phyloP scores from a whole-genome alignment of 345 rosid genomes.

The Eucalyptus polybractea region DNA sequence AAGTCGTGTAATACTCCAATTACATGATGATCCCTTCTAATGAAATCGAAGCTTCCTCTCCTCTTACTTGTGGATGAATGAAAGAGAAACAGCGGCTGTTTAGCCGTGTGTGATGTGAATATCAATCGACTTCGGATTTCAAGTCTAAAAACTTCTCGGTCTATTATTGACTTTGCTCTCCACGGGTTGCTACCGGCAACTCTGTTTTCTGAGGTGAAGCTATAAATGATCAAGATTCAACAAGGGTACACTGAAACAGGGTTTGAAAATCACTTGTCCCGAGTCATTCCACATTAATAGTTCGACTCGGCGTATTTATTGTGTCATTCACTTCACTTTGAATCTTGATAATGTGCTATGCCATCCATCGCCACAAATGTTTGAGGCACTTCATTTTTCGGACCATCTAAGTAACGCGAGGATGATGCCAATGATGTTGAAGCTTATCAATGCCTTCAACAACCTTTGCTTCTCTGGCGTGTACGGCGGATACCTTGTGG shows the following conservation, averaged over 20 bases:
- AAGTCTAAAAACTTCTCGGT: background rate
- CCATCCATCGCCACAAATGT: background rate
- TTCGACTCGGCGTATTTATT: background rate
- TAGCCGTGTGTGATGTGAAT: background rate
- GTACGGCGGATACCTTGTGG: constrained; percentile 76
- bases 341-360: background rate
- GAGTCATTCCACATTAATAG: background rate
- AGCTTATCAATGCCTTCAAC: constrained; percentile 37
- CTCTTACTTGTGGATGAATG: background rate
- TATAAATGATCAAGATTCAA: background rate
- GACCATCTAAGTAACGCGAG: constrained; percentile 42
- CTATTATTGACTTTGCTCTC: background rate
- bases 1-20: background rate
- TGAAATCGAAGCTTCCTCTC: background rate
- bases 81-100: background rate
- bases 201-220: background rate
- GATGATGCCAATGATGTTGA: constrained; percentile 30
- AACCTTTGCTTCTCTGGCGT: constrained; percentile 35
- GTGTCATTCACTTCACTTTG: background rate
- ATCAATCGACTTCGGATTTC: background rate
- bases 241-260: background rate
- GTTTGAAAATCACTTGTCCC: background rate
- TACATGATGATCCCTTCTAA: background rate
- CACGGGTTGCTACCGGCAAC: background rate
- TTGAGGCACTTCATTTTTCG: constrained; percentile 3